phyloP scores from a whole-genome alignment of 495 filamentous ascomycete species.

The Aspergillus olivimuriae region DNA sequence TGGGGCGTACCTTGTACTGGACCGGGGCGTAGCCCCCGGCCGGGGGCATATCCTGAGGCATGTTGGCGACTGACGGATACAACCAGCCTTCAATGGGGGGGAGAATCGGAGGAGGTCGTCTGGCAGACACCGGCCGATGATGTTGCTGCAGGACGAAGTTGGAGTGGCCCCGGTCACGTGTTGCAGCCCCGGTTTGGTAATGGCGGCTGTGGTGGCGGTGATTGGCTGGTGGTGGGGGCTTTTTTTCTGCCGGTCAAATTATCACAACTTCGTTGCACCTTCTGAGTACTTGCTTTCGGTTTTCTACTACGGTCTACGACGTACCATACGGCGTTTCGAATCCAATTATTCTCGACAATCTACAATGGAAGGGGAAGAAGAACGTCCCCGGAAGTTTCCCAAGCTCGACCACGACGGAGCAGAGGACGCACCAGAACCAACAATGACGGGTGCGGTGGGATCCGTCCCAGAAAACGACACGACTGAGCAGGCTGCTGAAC shows the following conservation, averaged over 20 bases:
- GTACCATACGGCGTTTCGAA: too few relatives aligned
- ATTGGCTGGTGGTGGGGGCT: conserved; percentile 23
- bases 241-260: conserved; percentile 1
- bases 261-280: too few relatives aligned
- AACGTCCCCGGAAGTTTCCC: conserved; percentile 44
- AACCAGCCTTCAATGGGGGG: conserved; percentile 14
- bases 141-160: conserved; percentile 29
- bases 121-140: conserved; percentile 9
- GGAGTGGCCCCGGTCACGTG: conserved; percentile 35
- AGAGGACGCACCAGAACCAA: conserved; percentile 17
- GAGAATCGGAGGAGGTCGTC: conserved; percentile 13
- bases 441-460: conserved; percentile 30
- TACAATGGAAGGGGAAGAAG: conserved; percentile 52
- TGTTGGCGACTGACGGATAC: conserved; percentile 27
- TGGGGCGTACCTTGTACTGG: conserved; percentile 80
- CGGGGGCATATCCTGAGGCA: conserved; percentile 85
- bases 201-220: conserved; percentile 20
- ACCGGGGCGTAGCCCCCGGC: conserved; percentile 87
- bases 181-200: conserved; percentile 20
- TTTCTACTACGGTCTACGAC: too few relatives aligned
- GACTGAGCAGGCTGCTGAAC: too few relatives aligned
- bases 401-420: conserved; percentile 37
- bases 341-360: too few relatives aligned
- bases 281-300: too few relatives aligned
- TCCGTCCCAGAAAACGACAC: conserved; percentile 9